These are phyloP conservation scores for Pyrenophora seminiperda DNA, from an alignment of 2,329 filamentous ascomycete species.

Conservation along the genomic window DNA sequence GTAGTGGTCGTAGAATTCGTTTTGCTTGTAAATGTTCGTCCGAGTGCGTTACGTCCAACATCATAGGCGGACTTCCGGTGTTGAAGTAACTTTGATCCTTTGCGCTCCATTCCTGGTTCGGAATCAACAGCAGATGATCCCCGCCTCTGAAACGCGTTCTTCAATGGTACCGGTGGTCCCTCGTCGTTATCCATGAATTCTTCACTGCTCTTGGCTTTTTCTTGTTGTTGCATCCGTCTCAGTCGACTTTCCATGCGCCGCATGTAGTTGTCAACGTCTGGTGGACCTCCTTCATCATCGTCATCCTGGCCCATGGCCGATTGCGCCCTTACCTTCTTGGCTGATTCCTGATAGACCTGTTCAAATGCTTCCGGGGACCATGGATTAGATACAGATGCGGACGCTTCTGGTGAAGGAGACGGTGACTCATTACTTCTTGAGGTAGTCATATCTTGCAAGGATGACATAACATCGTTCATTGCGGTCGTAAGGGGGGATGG, in stretches of 20 bases:
- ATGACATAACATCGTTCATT: constrained; percentile 98
- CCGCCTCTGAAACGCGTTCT: constrained; percentile 53
- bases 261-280: constrained; percentile 83
- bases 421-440: constrained; percentile 55
- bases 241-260: constrained; percentile 88
- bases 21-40: constrained; percentile 84
- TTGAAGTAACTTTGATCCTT: constrained; percentile 50
- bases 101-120: constrained; percentile 36
- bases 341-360: constrained; percentile 54
- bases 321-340: constrained; percentile 56
- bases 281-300: constrained; percentile 62
- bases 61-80: constrained; percentile 80
- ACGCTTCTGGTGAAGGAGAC: constrained; percentile 52
- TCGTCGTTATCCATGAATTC: constrained; percentile 54
- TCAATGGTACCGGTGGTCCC: constrained; percentile 66
- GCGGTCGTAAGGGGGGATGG: constrained; percentile 91
- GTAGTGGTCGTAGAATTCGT: constrained; percentile 74
- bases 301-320: constrained; percentile 71
- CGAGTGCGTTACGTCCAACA: constrained; percentile 70
- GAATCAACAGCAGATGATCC: constrained; percentile 44
- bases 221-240: constrained; percentile 67
- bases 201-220: constrained; percentile 50
- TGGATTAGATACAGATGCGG: constrained; percentile 67
- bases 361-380: constrained; percentile 94
- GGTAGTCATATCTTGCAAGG: constrained; percentile 82